A percentile compares a stretch with the other conserved stretches of the same genome.
Conservation (phyloP, 495 filamentous ascomycete species). For the Trichoderma reesei region DNA sequence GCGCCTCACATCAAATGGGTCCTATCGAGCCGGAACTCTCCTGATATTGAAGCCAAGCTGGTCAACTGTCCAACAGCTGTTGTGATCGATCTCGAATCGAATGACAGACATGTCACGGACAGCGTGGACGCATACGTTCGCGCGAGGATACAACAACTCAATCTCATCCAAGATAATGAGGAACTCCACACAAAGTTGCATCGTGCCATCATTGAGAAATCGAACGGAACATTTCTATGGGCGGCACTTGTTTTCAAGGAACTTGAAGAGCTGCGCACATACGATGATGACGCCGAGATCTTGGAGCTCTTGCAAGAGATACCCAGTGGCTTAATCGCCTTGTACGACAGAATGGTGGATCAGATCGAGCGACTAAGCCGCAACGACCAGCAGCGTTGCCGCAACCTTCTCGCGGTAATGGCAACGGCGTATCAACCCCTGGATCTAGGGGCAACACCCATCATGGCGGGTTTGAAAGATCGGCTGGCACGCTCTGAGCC, state of each 20-base stretch:
- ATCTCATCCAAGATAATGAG: slow-evolving; percentile 10
- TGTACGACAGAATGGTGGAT: slow-evolving; percentile 18
- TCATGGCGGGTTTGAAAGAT: slow-evolving; percentile 9
- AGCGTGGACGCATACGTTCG: neutral
- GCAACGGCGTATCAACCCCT: slow-evolving; percentile 16
- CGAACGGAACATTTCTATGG: slow-evolving; percentile 23
- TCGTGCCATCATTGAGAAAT: slow-evolving; percentile 12
- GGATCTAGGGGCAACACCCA: neutral
- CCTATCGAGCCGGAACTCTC: neutral
- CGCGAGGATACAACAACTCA: neutral
- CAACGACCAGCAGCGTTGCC: slow-evolving; percentile 11
- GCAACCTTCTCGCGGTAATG: slow-evolving; percentile 13
- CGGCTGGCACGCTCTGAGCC: slow-evolving; percentile 1
- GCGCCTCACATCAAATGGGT: neutral
- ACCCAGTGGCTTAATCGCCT: slow-evolving; percentile 11
- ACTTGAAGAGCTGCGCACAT: slow-evolving; percentile 12
- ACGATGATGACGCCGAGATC: neutral
- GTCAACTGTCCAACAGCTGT: neutral
- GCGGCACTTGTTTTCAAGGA: slow-evolving; percentile 22
- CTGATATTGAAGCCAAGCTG: neutral
- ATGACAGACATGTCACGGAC: neutral
- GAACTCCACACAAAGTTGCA: neutral
- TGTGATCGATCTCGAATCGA: neutral
- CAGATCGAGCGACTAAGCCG: neutral
- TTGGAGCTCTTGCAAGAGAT: no score